These are phyloP conservation scores for Uromyces viciae-fabae DNA, from an alignment of 1,284 basidiomycete genomes.

Conservation along the genomic window DNA sequence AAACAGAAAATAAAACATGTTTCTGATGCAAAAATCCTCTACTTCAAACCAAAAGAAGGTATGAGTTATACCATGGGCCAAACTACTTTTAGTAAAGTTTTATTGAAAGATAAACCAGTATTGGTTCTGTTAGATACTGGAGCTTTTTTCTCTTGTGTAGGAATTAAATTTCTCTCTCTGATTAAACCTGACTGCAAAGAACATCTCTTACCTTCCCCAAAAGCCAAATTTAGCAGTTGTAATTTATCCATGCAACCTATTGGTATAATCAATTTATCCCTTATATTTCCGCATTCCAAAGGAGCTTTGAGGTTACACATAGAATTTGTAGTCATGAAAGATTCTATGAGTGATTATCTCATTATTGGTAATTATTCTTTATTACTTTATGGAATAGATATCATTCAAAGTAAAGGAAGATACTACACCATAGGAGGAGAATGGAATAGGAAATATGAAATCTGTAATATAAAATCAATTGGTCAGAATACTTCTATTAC, in stretches of 20 bases:
- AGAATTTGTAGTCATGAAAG: neutral
- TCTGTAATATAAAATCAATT: neutral
- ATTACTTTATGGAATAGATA: neutral
- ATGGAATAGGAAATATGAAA: neutral
- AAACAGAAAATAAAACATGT: neutral
- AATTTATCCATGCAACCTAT: neutral
- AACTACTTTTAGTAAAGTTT: neutral
- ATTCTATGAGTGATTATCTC: neutral
- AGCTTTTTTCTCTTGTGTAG: neutral
- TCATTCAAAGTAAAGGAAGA: neutral
- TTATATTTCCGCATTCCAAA: neutral
- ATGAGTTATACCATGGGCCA: slow-evolving; percentile 1
- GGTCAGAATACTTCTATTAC: neutral
- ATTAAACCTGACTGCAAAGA: neutral
- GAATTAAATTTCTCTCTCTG: neutral
- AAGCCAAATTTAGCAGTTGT: neutral
- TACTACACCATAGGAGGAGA: neutral
- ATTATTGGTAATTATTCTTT: neutral
- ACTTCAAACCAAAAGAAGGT: neutral
- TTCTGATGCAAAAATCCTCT: neutral
- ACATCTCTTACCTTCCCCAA: neutral
- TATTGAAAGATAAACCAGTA: neutral
- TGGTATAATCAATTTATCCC: neutral
- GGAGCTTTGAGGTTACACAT: neutral
- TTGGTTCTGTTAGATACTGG: neutral